Evolutionary conservation across 1,139 yeast species (phyloP).

Genomic region (Hansenula lynferdii): DNA sequence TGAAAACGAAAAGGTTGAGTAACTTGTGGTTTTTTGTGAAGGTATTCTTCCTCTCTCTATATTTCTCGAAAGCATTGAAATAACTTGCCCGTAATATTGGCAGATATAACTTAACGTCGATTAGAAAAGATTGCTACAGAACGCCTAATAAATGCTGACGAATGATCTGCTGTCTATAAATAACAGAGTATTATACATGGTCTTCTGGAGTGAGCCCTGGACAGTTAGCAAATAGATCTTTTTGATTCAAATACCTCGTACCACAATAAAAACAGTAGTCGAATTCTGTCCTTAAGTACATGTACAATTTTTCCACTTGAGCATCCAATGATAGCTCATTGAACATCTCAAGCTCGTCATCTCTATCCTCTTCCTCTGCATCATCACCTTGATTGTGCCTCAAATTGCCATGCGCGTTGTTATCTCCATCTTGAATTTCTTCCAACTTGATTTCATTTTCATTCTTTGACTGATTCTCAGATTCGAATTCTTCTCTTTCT

Average conservation of each 20-base stretch:
- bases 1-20: not conserved
- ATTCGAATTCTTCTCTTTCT: not conserved
- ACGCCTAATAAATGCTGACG: too few species aligned
- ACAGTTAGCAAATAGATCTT: conserved; percentile 37
- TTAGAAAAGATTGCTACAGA: too few species aligned
- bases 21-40: not conserved
- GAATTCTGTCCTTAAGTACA: conserved; percentile 33
- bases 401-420: too few species aligned
- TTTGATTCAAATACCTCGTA: conserved; percentile 27
- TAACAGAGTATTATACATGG: conserved; percentile 23
- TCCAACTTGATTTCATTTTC: conserved; percentile 1
- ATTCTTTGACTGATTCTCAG: not conserved
- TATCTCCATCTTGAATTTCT: conserved; percentile 2
- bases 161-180: too few species aligned
- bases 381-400: not conserved
- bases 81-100: too few species aligned
- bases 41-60: not conserved
- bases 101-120: too few species aligned
- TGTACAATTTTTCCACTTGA: conserved; percentile 25
- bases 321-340: conserved; percentile 23
- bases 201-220: conserved; percentile 42
- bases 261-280: conserved; percentile 49
- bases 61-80: too few species aligned
- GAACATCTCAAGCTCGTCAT: conserved; percentile 29
- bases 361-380: conserved; percentile 8